Evolutionary conservation across 305 asterid species (phyloP), one percentile per base, ranked within the genome.

Genomic region (Petunia hybrid): DNA sequence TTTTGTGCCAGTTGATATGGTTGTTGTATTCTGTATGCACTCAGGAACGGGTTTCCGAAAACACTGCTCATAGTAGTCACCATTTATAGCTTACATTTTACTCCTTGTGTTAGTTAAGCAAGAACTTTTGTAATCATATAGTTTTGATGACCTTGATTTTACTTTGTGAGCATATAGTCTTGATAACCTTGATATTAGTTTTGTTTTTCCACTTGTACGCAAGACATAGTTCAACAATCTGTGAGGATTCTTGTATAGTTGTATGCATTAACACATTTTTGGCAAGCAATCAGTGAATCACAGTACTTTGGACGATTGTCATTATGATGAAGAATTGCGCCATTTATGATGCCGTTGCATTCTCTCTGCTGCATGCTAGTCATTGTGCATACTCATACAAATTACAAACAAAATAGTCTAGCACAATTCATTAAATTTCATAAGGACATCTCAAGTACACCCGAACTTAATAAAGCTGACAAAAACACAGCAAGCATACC

Each of bases 271-370:
- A 51, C n/a, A 51, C 2, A 53, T 53, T 53, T 74, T 53, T 74
- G 38, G 48, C 64, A 8, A 16, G 41, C 77, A 70, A 22, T 41
- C 39, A 38, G 63, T 74, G 79, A 74, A 36, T 74, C 64, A 53
- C 64, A 74, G 56, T 53, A 36, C 14, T 3, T 13, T 13, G 13
- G 63, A 36, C 14, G 1, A 53, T 7, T 38, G 13, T 1, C 57
- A 53, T 10, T 53, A 53, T 53, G 57, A 35, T 51, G 62, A 48
- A 10, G 61, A 71, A 71, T 62, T 5, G 22, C 43, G 31, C 60
- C 60, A 46, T 46, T 46, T 70, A 73, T 73, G 45, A 13, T 13
- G 64, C 63, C 2, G 14, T 51, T 53, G 14, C 64, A 74, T 36
- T 74, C 7, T 38, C 35, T 53, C 14, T 8, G 57, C n/a, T 10